These are phyloP conservation scores for Penicillium sp. DNA, from an alignment of 2,329 filamentous ascomycete genomes.

Conservation along the genomic window DNA sequence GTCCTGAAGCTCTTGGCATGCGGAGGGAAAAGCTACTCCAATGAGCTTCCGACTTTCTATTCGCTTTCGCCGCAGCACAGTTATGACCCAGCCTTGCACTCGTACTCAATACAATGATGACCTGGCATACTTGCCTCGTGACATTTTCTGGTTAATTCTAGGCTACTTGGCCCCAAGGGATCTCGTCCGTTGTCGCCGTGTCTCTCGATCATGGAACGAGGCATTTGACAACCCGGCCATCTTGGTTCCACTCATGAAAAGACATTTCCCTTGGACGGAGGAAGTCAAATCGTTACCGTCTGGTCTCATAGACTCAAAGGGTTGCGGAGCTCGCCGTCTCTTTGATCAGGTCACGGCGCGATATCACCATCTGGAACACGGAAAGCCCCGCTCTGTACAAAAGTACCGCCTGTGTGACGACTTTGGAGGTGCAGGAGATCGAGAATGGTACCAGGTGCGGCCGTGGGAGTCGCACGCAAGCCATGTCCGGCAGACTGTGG, in stretches of 20 bases:
- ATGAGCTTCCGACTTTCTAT: conserved; percentile 5
- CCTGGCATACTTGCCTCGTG: conserved; percentile 51
- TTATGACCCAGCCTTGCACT: conserved; percentile 8
- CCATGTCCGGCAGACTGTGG: conserved; percentile 31
- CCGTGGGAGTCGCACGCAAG: conserved; percentile 45
- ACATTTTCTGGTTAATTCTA: conserved; percentile 59
- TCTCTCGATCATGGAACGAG: conserved; percentile 51
- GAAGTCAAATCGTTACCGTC: conserved; percentile 49
- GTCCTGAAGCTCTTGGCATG: conserved; percentile 44
- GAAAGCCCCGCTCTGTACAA: conserved; percentile 49
- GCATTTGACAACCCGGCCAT: conserved; percentile 53
- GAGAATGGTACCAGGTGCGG: conserved; percentile 42
- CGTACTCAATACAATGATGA: conserved; percentile 11
- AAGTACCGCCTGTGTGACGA: conserved; percentile 46
- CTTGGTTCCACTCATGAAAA: conserved; percentile 50
- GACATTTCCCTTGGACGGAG: conserved; percentile 54
- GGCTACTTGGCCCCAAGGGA: conserved; percentile 52
- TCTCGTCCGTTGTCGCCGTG: conserved; percentile 52
- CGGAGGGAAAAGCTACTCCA: conserved; percentile 21
- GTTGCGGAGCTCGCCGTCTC: conserved; percentile 24
- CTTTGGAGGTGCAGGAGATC: conserved; percentile 34
- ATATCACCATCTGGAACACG: conserved; percentile 55
- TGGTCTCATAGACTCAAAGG: conserved; percentile 1
- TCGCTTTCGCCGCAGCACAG: not conserved
- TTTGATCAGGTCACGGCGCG: conserved; percentile 55